Percentiles rank a stretch among this genome's conserved stretches.
These are phyloP conservation scores for Apiotrichum akiyoshidainum DNA, from an alignment of 1,284 basidiomycete species.

Conservation along the genomic window DNA sequence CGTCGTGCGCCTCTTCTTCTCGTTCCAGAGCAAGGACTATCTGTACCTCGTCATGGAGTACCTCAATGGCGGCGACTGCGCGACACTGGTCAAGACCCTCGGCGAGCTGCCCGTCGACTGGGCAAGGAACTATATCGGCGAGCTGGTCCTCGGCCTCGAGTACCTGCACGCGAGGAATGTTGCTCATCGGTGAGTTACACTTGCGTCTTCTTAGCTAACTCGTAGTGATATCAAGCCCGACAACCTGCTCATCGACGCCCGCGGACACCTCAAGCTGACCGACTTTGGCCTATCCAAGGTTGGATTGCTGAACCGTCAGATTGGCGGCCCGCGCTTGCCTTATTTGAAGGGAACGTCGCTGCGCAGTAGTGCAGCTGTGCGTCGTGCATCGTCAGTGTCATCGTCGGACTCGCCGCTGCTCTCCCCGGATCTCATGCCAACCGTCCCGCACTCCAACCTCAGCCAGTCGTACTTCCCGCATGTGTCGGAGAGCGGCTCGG, in stretches of 20 bases:
- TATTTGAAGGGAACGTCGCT: conserved; percentile 47
- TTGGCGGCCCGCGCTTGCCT: conserved; percentile 64
- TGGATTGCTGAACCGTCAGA: conserved; percentile 93
- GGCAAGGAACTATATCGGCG: conserved; percentile 93
- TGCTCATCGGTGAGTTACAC: conserved; percentile 79
- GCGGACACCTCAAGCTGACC: conserved; percentile 93
- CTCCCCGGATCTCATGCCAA: conserved; percentile 49
- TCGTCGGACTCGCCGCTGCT: conserved; percentile 53
- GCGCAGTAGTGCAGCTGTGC: conserved; percentile 25
- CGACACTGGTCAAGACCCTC: conserved; percentile 91
- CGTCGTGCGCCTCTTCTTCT: conserved; percentile 96
- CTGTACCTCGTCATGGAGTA: conserved; percentile 99
- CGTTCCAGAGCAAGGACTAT: conserved; percentile 94
- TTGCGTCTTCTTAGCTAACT: conserved; percentile 6
- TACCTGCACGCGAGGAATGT: conserved; percentile 91
- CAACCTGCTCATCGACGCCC: conserved; percentile 92
- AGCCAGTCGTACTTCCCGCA: conserved; percentile 68
- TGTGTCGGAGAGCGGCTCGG: conserved; percentile 37
- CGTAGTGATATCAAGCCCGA: conserved; percentile 94
- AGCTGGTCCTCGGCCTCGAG: conserved; percentile 90
- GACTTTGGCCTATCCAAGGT: conserved; percentile 98
- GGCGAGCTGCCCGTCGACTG: conserved; percentile 92
- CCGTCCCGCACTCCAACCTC: conserved; percentile 56
- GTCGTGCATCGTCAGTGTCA: conserved; percentile 63
- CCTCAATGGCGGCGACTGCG: conserved; percentile 94